phyloP scores from a whole-genome alignment of 805 yeast genomes.

The Lipomyces japonicus region DNA sequence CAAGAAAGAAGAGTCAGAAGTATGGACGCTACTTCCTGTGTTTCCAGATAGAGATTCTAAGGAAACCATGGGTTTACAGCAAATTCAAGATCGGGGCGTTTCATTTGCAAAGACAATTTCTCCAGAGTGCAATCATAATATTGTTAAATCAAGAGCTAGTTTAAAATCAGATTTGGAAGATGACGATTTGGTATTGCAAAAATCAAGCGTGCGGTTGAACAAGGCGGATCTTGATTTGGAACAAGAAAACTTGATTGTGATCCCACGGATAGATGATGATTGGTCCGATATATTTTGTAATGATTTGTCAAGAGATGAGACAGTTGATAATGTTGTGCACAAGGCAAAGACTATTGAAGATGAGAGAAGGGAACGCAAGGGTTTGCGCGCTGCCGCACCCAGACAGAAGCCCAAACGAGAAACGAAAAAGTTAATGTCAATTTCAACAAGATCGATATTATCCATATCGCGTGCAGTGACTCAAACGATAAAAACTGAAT shows the following conservation, averaged over 20 bases:
- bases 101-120: constrained; percentile 4
- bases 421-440: no score
- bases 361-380: constrained; percentile 5
- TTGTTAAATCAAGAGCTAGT: not conserved
- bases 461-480: no score
- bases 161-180: not conserved
- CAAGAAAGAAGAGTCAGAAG: not conserved
- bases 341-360: constrained; percentile 16
- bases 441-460: no score
- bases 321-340: not conserved
- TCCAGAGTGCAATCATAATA: constrained; percentile 13
- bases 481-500: no score
- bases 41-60: constrained; percentile 4
- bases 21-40: constrained; percentile 4
- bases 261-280: constrained; percentile 12
- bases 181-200: not conserved
- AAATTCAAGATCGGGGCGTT: constrained; percentile 9
- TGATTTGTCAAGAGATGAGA: not conserved
- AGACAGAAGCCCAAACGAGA: not conserved
- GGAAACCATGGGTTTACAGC: not conserved
- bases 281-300: constrained; percentile 27
- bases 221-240: not conserved
- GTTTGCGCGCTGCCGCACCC: not conserved
- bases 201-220: not conserved
- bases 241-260: not conserved